These are phyloP conservation scores for Ustilago xerochloae DNA, from an alignment of 1,284 basidiomycete genomes.

Conservation along the genomic window DNA sequence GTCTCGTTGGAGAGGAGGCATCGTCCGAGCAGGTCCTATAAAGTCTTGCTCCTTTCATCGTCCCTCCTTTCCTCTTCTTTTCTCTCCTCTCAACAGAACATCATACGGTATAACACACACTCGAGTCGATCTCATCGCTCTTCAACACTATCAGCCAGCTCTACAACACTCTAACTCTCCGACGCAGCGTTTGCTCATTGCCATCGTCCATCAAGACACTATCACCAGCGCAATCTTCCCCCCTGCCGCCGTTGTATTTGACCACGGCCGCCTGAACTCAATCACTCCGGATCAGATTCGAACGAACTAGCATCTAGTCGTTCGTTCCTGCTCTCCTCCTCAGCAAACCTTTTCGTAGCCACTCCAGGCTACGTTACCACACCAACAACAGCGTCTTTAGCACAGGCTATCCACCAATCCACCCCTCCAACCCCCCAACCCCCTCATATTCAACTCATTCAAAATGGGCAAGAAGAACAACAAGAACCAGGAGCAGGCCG, in stretches of 20 bases:
- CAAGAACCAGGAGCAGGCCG: constrained; percentile 51
- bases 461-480: constrained; percentile 60
- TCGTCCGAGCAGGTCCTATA: constrained; percentile 19
- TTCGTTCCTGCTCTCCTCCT: constrained; percentile 30
- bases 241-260: constrained; percentile 24
- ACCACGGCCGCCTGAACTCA: constrained; percentile 31
- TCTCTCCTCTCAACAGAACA: constrained; percentile 28
- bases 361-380: constrained; percentile 14
- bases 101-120: constrained; percentile 14
- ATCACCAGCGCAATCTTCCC: constrained; percentile 24
- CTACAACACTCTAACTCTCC: constrained; percentile 22
- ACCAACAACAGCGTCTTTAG: constrained; percentile 37
- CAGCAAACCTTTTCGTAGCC: constrained; percentile 40
- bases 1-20: constrained; percentile 1
- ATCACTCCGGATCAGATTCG: constrained; percentile 20
- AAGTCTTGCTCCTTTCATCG: constrained; percentile 12
- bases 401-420: constrained; percentile 19
- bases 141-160: constrained; percentile 17
- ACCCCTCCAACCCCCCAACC: constrained; percentile 4
- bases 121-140: constrained; percentile 26
- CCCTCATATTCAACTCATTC: constrained; percentile 14
- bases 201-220: constrained; percentile 12
- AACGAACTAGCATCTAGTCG: constrained; percentile 40
- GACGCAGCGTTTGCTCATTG: constrained; percentile 43
- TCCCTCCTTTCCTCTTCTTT: constrained; percentile 6